Conservation (phyloP, 345 rosid species). For the Punica granatum region DNA sequence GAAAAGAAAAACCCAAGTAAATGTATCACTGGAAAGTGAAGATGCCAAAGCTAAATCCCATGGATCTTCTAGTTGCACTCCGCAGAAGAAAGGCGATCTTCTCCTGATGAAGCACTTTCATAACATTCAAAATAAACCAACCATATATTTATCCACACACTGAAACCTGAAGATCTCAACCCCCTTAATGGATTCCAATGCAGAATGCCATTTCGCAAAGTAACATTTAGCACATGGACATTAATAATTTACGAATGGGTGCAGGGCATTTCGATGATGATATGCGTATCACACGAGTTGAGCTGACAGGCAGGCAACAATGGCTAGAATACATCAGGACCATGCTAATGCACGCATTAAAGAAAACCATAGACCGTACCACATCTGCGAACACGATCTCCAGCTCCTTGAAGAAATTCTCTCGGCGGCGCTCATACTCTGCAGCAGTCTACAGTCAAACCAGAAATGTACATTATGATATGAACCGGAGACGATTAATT, state of each 20-base stretch:
- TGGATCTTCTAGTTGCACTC: background rate
- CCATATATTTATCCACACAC: background rate
- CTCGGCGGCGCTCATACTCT: constrained; percentile 82
- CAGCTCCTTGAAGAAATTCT: constrained; percentile 86
- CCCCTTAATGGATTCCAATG: background rate
- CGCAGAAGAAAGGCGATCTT: background rate
- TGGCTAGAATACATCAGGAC: too few relatives aligned
- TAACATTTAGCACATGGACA: background rate
- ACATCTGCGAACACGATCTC: constrained; percentile 93
- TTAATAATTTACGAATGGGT: background rate
- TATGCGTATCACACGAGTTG: too few relatives aligned
- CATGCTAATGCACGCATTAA: too few relatives aligned
- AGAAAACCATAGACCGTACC: constrained; percentile 63
- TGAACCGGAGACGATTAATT: background rate
- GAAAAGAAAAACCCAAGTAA: background rate
- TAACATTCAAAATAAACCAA: background rate
- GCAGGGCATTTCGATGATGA: background rate
- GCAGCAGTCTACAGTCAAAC: constrained; percentile 70
- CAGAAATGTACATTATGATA: background rate
- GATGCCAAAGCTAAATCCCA: background rate
- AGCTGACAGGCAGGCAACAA: background rate
- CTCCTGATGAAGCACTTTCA: background rate
- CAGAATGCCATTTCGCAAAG: background rate
- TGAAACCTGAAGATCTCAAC: background rate
- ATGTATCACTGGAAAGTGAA: background rate